These are phyloP conservation scores for Hypoxylon sp. DNA, from an alignment of 2,329 filamentous ascomycete species.

Conservation along the genomic window DNA sequence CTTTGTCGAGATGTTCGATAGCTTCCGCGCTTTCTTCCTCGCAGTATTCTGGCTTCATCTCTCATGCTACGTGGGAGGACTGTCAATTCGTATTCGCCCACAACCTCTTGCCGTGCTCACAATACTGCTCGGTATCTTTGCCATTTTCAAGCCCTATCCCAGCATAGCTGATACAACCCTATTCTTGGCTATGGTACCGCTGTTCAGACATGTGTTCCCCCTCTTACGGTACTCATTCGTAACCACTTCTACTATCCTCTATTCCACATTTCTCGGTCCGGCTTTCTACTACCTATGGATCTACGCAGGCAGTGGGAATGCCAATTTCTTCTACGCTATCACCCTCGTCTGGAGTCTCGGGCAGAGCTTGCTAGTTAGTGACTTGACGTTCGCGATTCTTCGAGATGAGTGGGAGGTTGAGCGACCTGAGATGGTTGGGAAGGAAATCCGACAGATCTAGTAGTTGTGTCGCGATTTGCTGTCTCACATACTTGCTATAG, in stretches of 20 bases:
- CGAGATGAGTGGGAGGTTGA: slow-evolving; percentile 96
- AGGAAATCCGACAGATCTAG: slow-evolving; percentile 88
- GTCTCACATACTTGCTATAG: neutral
- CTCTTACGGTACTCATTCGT: slow-evolving; percentile 96
- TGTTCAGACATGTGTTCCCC: slow-evolving; percentile 94
- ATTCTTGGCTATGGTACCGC: slow-evolving; percentile 84
- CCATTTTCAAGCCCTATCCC: slow-evolving; percentile 97
- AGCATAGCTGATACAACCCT: slow-evolving; percentile 91
- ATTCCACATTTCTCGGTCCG: slow-evolving; percentile 89
- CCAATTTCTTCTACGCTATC: slow-evolving; percentile 99
- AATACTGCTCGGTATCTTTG: slow-evolving; percentile 88
- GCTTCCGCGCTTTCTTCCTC: slow-evolving; percentile 96
- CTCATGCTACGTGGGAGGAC: slow-evolving; percentile 86
- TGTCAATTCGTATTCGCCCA: slow-evolving; percentile 84
- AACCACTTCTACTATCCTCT: slow-evolving; percentile 84
- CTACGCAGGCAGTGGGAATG: slow-evolving; percentile 96
- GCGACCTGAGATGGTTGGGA: slow-evolving; percentile 89
- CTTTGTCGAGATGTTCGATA: slow-evolving; percentile 99
- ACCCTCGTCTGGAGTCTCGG: slow-evolving; percentile 98
- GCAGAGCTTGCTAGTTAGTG: slow-evolving; percentile 86
- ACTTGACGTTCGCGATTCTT: slow-evolving; percentile 88
- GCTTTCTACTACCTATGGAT: slow-evolving; percentile 99
- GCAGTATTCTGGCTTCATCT: slow-evolving; percentile 98
- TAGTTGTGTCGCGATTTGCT: slow-evolving; percentile 12
- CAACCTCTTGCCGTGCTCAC: slow-evolving; percentile 91